Evolutionary conservation across 352 stramenopile species (phyloP).

Genomic region (Globisporangium acanthophoron): DNA sequence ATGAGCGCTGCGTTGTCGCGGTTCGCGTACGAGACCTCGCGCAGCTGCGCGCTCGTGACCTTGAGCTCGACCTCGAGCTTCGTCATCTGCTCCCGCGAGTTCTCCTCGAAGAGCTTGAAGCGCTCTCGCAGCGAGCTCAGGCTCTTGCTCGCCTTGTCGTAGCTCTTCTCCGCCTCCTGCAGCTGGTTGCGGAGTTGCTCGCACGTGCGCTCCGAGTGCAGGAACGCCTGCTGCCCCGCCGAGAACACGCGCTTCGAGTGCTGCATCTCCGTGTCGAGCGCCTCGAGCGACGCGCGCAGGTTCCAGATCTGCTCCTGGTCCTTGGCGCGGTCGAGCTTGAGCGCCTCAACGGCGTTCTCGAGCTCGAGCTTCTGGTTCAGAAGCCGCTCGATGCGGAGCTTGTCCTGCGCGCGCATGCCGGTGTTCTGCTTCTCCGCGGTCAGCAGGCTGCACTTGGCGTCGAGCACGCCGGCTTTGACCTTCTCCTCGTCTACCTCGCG

Average conservation of each 20-base stretch:
- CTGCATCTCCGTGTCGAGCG: conserved; percentile 71
- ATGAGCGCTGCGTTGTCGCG: conserved; percentile 65
- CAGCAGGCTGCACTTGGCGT: conserved; percentile 64
- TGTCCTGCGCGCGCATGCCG: conserved; percentile 74
- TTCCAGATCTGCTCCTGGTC: conserved; percentile 75
- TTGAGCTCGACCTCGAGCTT: conserved; percentile 82
- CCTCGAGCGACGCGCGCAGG: conserved; percentile 53
- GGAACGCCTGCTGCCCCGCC: conserved; percentile 65
- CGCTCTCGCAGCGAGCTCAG: conserved; percentile 56
- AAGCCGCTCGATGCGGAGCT: conserved; percentile 68
- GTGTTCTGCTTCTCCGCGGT: conserved; percentile 69
- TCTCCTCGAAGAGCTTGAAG: conserved; percentile 76
- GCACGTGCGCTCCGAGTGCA: conserved; percentile 59
- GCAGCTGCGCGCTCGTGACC: conserved; percentile 57
- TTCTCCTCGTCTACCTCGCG: conserved; percentile 50
- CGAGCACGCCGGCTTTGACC: conserved; percentile 50
- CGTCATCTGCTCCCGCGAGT: conserved; percentile 69
- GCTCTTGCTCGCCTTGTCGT: conserved; percentile 69
- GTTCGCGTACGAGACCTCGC: conserved; percentile 71
- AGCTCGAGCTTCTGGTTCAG: conserved; percentile 79
- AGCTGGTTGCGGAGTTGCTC: conserved; percentile 67
- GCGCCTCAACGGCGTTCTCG: conserved; percentile 47
- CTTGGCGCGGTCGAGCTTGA: conserved; percentile 48
- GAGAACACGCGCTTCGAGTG: conserved; percentile 78
- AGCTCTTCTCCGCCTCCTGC: conserved; percentile 70